Conservation (phyloP, 768 basidiomycete genomes). For the Pholiota molesta region DNA sequence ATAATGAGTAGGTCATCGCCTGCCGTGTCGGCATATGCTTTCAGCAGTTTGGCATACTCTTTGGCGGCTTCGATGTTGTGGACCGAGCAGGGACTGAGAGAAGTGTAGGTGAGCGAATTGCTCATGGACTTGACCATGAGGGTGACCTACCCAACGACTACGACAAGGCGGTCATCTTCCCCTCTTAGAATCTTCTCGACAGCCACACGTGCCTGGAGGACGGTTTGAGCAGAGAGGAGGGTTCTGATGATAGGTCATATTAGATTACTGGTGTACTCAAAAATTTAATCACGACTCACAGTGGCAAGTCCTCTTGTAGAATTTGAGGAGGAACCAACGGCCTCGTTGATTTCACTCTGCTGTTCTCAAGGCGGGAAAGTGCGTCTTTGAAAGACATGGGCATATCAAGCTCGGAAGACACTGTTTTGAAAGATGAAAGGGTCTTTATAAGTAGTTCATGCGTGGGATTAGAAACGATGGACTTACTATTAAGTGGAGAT, state of each 20-base stretch:
- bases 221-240: conserved; percentile 82
- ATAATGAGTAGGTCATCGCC: conserved; percentile 90
- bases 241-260: conserved; percentile 48
- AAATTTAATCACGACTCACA: conserved; percentile 46
- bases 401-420: conserved; percentile 55
- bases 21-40: conserved; percentile 76
- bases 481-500: conserved; percentile 7
- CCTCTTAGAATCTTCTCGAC: conserved; percentile 82
- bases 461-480: conserved; percentile 11
- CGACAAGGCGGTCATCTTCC: conserved; percentile 89
- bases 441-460: conserved; percentile 17
- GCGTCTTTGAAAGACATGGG: conserved; percentile 80
- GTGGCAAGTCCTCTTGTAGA: conserved; percentile 88
- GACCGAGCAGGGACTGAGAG: conserved; percentile 85
- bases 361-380: conserved; percentile 80
- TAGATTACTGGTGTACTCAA: conserved; percentile 1
- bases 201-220: conserved; percentile 80
- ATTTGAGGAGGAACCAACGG: conserved; percentile 96
- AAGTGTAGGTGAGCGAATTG: neutral
- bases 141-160: conserved; percentile 79
- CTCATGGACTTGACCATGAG: neutral
- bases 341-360: conserved; percentile 82
- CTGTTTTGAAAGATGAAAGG: conserved; percentile 28
- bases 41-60: conserved; percentile 83
- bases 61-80: conserved; percentile 86